Percentiles rank a stretch among this genome's conserved stretches.
Conservation (phyloP, 2,329 filamentous ascomycete species). For the Rutstroemia sp. region DNA sequence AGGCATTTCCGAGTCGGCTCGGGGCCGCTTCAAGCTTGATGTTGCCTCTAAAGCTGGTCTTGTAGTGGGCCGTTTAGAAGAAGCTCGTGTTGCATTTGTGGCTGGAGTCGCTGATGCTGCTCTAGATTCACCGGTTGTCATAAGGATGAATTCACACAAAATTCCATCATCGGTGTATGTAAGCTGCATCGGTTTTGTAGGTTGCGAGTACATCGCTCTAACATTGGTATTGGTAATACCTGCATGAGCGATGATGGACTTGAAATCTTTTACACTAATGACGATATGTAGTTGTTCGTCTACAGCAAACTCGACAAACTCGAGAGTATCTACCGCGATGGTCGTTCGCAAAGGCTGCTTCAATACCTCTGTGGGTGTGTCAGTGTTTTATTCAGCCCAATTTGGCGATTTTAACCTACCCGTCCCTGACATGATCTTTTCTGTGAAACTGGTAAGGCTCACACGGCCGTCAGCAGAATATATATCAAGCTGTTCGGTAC, state of each 20-base stretch:
- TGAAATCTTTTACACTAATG: conserved; percentile 77
- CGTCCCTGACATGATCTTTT: conserved; percentile 66
- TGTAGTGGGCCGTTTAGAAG: conserved; percentile 22
- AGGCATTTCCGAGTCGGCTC: conserved; percentile 20
- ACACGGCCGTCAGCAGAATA: conserved; percentile 61
- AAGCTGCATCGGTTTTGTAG: conserved; percentile 65
- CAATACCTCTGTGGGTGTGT: conserved; percentile 51
- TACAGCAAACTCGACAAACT: conserved; percentile 68
- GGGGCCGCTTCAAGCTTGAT: conserved; percentile 20
- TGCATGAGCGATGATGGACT: conserved; percentile 70
- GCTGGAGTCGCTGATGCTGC: conserved; percentile 22
- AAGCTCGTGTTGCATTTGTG: conserved; percentile 19
- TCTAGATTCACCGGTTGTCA: conserved; percentile 64
- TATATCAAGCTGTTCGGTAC: conserved; percentile 74
- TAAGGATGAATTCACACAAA: conserved; percentile 69
- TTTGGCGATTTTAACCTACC: conserved; percentile 31
- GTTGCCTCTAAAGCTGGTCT: conserved; percentile 25
- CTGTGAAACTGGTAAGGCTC: conserved; percentile 75
- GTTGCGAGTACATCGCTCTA: conserved; percentile 62
- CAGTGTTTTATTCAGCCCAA: background rate
- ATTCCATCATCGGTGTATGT: conserved; percentile 63
- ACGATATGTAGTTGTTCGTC: conserved; percentile 72
- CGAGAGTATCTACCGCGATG: conserved; percentile 66
- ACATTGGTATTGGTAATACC: conserved; percentile 60
- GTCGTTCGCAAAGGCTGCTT: conserved; percentile 77